Conservation (phyloP, 1,139 yeast genomes). For the Geotrichum siamense region DNA sequence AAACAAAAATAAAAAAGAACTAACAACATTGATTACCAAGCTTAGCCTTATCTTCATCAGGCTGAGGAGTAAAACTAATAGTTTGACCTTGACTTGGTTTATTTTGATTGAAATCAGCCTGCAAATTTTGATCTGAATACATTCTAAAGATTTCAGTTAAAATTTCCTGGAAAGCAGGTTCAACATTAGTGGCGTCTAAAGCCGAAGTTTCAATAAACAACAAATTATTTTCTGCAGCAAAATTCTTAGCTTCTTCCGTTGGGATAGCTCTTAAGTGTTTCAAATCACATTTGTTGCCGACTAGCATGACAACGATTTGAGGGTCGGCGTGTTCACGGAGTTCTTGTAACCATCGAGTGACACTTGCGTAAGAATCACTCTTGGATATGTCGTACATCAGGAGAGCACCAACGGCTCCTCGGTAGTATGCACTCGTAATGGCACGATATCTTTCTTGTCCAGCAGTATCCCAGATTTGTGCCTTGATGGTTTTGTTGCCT, state of each 20-base stretch:
- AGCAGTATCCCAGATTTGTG: conserved; percentile 99
- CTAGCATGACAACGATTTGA: conserved; percentile 90
- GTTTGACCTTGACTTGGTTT: conserved; percentile 68
- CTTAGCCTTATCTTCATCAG: conserved; percentile 65
- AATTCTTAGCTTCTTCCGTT: conserved; percentile 92
- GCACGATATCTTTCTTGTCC: conserved; percentile 99
- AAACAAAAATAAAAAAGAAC: neutral
- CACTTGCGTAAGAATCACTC: conserved; percentile 87
- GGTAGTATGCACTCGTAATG: conserved; percentile 91
- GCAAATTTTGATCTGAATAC: conserved; percentile 46
- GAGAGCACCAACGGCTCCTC: conserved; percentile 97
- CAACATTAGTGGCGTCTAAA: conserved; percentile 89
- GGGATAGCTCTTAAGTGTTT: conserved; percentile 96
- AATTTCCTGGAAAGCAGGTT: conserved; percentile 85
- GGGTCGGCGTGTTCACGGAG: conserved; percentile 96
- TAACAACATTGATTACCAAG: conserved; percentile 54
- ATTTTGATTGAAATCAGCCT: conserved; percentile 44
- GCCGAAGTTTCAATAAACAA: conserved; percentile 98
- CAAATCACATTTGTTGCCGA: conserved; percentile 93
- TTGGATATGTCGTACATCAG: conserved; percentile 93
- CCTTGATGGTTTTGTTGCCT: conserved; percentile 91
- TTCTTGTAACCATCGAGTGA: conserved; percentile 91
- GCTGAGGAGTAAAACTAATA: conserved; percentile 87
- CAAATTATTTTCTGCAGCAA: conserved; percentile 86
- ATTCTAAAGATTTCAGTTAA: conserved; percentile 82